Percentiles rank a stretch among this genome's conserved stretches.
These are phyloP conservation scores for Phoma herbarum DNA, from an alignment of 2,329 filamentous ascomycete species.

Conservation along the genomic window DNA sequence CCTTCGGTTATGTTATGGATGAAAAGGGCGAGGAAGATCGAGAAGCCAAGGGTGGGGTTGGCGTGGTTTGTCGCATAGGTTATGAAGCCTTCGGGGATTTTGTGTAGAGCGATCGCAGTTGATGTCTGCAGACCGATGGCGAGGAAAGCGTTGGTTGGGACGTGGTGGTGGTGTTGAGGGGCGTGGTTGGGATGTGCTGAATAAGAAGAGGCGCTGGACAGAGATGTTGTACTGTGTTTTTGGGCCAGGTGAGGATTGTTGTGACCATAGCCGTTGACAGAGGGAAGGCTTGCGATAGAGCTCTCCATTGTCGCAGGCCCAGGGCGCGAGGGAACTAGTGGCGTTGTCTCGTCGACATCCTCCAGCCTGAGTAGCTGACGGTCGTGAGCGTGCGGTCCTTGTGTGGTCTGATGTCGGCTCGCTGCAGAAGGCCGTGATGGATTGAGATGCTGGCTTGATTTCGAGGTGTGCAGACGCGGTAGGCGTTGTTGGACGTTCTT, in stretches of 20 bases:
- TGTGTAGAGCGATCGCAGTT: slow-evolving; percentile 93
- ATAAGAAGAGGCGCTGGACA: slow-evolving; percentile 20
- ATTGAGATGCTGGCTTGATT: slow-evolving; percentile 29
- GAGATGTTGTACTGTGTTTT: slow-evolving; percentile 18
- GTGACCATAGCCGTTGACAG: slow-evolving; percentile 18
- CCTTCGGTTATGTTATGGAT: slow-evolving; percentile 99
- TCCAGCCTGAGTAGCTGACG: slow-evolving; percentile 40
- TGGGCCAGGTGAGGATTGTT: background rate
- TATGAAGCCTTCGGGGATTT: slow-evolving; percentile 86
- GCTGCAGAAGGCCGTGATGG: slow-evolving; percentile 30
- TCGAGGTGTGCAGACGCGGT: slow-evolving; percentile 32
- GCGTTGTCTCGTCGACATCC: slow-evolving; percentile 38
- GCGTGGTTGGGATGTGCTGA: slow-evolving; percentile 24
- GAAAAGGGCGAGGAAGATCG: slow-evolving; percentile 93
- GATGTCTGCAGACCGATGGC: slow-evolving; percentile 96
- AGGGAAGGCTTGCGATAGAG: slow-evolving; percentile 29
- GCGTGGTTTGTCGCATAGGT: slow-evolving; percentile 98
- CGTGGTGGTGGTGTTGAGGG: slow-evolving; percentile 87
- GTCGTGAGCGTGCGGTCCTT: slow-evolving; percentile 33
- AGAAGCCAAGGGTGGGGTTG: slow-evolving; percentile 85
- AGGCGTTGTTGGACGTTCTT: slow-evolving; percentile 57
- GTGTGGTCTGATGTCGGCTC: slow-evolving; percentile 36
- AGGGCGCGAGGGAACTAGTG: slow-evolving; percentile 35
- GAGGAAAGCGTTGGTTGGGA: slow-evolving; percentile 91
- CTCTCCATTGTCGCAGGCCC: slow-evolving; percentile 37